Evolutionary conservation across 768 basidiomycete species (phyloP), one percentile per base, ranked within the genome.

Genomic region (Naganishia onofrii): DNA sequence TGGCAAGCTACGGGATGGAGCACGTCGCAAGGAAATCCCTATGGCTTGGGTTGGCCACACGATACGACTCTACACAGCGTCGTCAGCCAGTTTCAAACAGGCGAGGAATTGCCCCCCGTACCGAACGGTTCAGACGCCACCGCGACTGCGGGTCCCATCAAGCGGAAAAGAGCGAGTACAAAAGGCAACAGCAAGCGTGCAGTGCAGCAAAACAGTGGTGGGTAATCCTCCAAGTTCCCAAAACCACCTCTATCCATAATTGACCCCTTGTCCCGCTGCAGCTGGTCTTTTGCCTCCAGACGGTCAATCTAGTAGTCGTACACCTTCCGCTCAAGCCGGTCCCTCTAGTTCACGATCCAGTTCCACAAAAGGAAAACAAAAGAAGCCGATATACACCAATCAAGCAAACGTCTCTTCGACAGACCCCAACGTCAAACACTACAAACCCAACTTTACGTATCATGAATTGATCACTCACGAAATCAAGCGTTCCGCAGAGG

Each of bases 391-490:
- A 23, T 70, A 70, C 26, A 70, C 69, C 48, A 70, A 70, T 46
- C 69, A 63, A 19, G 69, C 69, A 17, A 60, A 54, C n/a, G 28
- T 60, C 6, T 63, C 57, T 26, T 54, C 57, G 9, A 64, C 69
- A 19, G 69, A 70, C 31, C 69, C 69, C 3, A 70, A 36, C 36
- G 63, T 72, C 58, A 67, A 67, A 42, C 67, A 72, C 42, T 67
- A 72, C n/a, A 72, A 72, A 66, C 71, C 71, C 38, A 72, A 72
- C 54, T 72, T 72, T 54, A 72, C 71, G 0, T 72, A 72, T 56
- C 71, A 72, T 63, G 71, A 72, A 46, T 36, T 72, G 48, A 72
- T 72, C 63, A 72, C 71, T 51, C 71, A 72, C 54, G 71, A 72
- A 38, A 72, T 72, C 67, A 72, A 72, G 67, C 54, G 71, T 17